Evolutionary conservation across 768 basidiomycete genomes (phyloP).

Genomic region (Kwoniella pini): DNA sequence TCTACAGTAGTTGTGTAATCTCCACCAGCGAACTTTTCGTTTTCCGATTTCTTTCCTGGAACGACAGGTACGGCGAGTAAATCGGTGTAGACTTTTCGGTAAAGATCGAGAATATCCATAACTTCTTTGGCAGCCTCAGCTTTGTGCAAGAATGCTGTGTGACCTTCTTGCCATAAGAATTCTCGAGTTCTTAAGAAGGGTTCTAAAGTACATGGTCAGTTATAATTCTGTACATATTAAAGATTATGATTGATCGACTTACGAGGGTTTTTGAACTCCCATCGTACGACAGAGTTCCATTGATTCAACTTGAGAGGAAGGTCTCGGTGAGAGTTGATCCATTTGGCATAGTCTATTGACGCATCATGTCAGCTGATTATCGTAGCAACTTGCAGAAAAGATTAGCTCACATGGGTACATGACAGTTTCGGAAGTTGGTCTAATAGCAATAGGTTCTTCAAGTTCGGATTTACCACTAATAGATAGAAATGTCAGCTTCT

Average conservation of each 20-base stretch:
- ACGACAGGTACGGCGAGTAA: constrained; percentile 97
- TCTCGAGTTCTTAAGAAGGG: constrained; percentile 99
- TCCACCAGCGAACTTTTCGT: constrained; percentile 98
- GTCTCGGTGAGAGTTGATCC: constrained; percentile 97
- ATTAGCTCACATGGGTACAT: constrained; percentile 90
- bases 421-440: constrained; percentile 96
- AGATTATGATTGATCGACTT: constrained; percentile 47
- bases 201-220: constrained; percentile 59
- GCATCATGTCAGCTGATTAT: constrained; percentile 1
- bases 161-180: constrained; percentile 99
- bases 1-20: constrained; percentile 98
- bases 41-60: constrained; percentile 94
- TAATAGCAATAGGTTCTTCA: constrained; percentile 95
- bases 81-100: constrained; percentile 92
- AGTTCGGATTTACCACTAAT: constrained; percentile 83
- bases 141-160: constrained; percentile 90
- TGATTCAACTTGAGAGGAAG: constrained; percentile 96
- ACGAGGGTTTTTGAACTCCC: constrained; percentile 99
- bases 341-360: constrained; percentile 86
- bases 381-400: not conserved
- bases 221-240: not conserved
- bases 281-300: constrained; percentile 99
- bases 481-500: not conserved
- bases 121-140: constrained; percentile 89
- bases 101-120: constrained; percentile 89